Conservation (phyloP, 768 basidiomycete species). For the Boletellus ananiceps region DNA sequence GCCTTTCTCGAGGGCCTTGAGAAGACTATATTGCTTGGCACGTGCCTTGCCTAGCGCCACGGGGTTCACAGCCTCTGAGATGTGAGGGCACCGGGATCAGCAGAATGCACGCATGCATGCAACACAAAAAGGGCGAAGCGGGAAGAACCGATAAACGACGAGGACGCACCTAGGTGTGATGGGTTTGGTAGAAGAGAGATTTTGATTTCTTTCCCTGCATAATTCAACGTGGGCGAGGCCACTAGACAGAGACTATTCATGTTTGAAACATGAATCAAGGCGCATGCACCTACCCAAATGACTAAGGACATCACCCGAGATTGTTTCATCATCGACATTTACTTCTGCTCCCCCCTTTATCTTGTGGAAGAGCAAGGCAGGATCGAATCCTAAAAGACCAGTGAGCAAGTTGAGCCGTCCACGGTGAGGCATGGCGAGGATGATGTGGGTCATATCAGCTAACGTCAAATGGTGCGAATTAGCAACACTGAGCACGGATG, state of each 20-base stretch:
- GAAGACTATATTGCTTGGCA: constrained; percentile 81
- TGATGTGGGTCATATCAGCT: constrained; percentile 67
- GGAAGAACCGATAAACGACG: constrained; percentile 1
- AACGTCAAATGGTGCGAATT: not conserved
- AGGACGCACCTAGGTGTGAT: constrained; percentile 57
- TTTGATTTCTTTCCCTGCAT: constrained; percentile 50
- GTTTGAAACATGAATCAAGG: not conserved
- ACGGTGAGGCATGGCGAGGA: constrained; percentile 85
- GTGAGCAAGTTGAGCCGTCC: constrained; percentile 84
- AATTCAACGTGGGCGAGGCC: constrained; percentile 59
- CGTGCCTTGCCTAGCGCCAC: constrained; percentile 87
- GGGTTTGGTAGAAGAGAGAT: constrained; percentile 79
- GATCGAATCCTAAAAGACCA: constrained; percentile 63
- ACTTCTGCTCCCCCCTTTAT: constrained; percentile 75
- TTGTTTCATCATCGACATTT: constrained; percentile 54
- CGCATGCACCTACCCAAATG: constrained; percentile 56
- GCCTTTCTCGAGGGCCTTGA: constrained; percentile 53
- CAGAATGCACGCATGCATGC: not conserved
- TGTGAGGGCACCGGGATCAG: too few relatives aligned
- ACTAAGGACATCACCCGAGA: constrained; percentile 82
- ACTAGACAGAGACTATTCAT: constrained; percentile 33
- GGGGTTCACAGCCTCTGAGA: constrained; percentile 77
- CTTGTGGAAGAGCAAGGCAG: constrained; percentile 77
- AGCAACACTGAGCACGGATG: not conserved
- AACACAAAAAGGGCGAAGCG: not conserved